Evolutionary conservation across 495 filamentous ascomycete genomes (phyloP), one percentile per base, ranked within the genome.

Genomic region (Terfezia boudieri): DNA sequence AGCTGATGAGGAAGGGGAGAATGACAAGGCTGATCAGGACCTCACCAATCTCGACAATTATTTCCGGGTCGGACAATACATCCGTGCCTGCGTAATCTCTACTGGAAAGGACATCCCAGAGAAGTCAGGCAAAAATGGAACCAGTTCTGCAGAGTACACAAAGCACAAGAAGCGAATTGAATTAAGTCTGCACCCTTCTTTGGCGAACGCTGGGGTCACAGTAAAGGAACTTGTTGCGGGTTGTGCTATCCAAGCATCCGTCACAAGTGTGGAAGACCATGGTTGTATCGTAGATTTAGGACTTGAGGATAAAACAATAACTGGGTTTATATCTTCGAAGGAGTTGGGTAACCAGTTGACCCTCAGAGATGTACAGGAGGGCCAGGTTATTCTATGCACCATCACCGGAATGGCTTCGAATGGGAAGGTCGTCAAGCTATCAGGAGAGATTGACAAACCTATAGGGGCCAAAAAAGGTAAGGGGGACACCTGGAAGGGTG

Each of bases 271-370:
- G 20, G 90, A 98, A 68, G 90, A 98, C 59, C 89, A 95, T 66
- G 90, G 90, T 60, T 69, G 93, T 54, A 74, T 96, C 53, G 94
- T 96, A 88, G 84, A 94, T 60, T 69, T 98, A 41, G 84, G 83
- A 12, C 72, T 95, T 22, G 72, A 77, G 49, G 77, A 79, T 50
- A 69, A 74, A 16, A 67, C 73, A 36, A 57, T 87, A 37, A 80
- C 76, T 63, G 92, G 82, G 1, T 98, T 98, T 69, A 75, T 98
- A 67, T 79, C 86, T n/a, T 81, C 80, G 12, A 88, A 85, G 64
- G 86, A 96, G 63, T 68, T 94, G 22, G 79, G 78, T 36, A 63
- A 71, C 36, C 70, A 69, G 36, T 62, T 76, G 32, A 72, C 82
- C 26, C 70, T 79, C 53, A 71, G 74, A 37, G 71, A 73, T 17